These are phyloP conservation scores for Casuarina equisetifolia DNA, from an alignment of 306 rosid species.

Conservation along the genomic window DNA sequence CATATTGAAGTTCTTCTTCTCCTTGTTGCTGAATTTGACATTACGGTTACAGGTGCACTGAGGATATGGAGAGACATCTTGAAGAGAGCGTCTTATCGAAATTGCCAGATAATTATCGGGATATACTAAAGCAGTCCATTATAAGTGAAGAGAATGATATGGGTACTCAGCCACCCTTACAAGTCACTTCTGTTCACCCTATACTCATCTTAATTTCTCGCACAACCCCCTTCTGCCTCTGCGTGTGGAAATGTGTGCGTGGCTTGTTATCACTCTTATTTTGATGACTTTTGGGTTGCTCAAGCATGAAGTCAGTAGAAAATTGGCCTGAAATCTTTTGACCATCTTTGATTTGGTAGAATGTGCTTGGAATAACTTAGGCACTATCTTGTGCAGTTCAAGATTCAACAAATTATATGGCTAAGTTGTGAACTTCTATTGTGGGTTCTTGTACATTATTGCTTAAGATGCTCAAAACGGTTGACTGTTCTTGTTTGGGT, in stretches of 20 bases:
- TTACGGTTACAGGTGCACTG: constrained; percentile 58
- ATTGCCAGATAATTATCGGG: constrained; percentile 73
- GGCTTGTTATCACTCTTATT: background rate
- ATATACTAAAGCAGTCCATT: constrained; percentile 63
- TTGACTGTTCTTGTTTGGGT: background rate
- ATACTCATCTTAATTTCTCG: background rate
- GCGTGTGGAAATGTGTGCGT: background rate
- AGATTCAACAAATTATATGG: background rate
- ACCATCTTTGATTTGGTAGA: background rate
- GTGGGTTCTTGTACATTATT: background rate
- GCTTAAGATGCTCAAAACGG: background rate
- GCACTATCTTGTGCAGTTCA: background rate
- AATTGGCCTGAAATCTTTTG: background rate
- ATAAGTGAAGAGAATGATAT: constrained; percentile 85
- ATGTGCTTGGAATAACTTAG: background rate
- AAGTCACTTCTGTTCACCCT: constrained; percentile 18
- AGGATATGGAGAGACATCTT: constrained; percentile 69
- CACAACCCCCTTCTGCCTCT: background rate
- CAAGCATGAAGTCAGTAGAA: background rate
- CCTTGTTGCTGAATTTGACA: constrained; percentile 29
- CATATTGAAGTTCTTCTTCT: constrained; percentile 1
- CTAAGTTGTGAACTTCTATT: background rate
- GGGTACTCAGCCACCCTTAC: constrained; percentile 52
- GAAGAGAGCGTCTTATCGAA: constrained; percentile 71
- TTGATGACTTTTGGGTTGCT: background rate